Evolutionary conservation across 768 basidiomycete genomes (phyloP).

Genomic region (Pilatotrama ljubarskyi): DNA sequence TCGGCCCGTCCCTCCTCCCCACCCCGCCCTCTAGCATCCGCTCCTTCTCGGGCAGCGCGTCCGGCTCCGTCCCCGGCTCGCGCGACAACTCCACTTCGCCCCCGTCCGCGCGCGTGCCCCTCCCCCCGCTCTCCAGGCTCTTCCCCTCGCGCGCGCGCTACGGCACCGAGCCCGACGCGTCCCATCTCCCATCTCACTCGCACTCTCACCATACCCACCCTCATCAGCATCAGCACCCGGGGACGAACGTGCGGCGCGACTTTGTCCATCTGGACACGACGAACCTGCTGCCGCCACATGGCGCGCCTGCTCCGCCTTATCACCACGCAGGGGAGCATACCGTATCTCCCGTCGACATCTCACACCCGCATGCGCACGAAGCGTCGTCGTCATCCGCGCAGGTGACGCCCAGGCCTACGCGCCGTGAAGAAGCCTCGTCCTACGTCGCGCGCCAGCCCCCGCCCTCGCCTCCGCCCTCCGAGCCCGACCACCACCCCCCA

Average conservation of each 20-base stretch:
- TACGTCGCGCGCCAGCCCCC: conserved; percentile 9
- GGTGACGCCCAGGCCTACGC: conserved; percentile 8
- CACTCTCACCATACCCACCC: conserved; percentile 9
- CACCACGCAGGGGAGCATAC: conserved; percentile 11
- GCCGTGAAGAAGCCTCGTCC: conserved; percentile 1
- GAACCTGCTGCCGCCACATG: conserved; percentile 7
- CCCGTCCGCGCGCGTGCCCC: conserved; percentile 25
- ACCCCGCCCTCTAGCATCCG: conserved; percentile 28
- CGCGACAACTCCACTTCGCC: conserved; percentile 27
- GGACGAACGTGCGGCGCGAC: conserved; percentile 21
- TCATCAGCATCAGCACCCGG: no score
- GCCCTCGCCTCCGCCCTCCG: conserved; percentile 18
- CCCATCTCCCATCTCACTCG: conserved; percentile 16
- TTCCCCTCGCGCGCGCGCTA: conserved; percentile 44
- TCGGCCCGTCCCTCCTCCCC: conserved; percentile 22
- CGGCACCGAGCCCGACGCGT: conserved; percentile 25
- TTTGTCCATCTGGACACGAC: conserved; percentile 17
- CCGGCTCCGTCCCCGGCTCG: conserved; percentile 23
- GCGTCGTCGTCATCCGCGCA: neutral
- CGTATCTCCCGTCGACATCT: conserved; percentile 11
- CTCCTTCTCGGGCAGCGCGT: conserved; percentile 23
- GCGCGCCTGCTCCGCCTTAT: neutral
- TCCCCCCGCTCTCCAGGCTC: conserved; percentile 33
- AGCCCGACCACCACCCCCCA: conserved; percentile 1
- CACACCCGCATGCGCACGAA: neutral